Evolutionary conservation across 179 eudicot species (phyloP).

Genomic region (Carnegiea gigantea): DNA sequence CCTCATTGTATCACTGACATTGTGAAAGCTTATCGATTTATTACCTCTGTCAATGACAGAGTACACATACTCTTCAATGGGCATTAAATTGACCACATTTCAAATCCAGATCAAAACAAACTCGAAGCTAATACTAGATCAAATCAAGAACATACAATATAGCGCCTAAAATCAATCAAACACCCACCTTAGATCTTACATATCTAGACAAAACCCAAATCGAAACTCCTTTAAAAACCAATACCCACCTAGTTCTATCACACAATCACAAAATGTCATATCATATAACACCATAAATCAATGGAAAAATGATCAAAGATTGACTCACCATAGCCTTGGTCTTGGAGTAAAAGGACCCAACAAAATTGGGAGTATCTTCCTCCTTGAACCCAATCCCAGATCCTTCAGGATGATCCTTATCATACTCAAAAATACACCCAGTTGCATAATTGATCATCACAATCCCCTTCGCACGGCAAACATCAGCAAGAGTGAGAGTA

Average conservation of each 20-base stretch:
- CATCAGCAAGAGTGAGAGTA: slow-evolving; percentile 43
- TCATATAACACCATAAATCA: background rate
- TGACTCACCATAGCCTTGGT: slow-evolving; percentile 49
- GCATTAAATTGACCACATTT: background rate
- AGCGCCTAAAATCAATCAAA: background rate
- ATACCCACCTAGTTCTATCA: background rate
- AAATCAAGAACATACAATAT: background rate
- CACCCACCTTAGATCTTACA: background rate
- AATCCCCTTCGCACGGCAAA: slow-evolving; percentile 34
- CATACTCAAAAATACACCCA: slow-evolving; percentile 54
- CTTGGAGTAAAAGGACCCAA: slow-evolving; percentile 45
- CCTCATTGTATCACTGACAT: background rate
- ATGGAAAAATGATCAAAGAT: background rate
- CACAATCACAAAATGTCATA: background rate
- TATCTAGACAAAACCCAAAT: background rate
- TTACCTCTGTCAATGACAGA: no score
- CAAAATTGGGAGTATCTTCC: slow-evolving; percentile 39
- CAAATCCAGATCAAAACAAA: background rate
- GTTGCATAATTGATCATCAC: slow-evolving; percentile 39
- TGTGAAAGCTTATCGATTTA: no score
- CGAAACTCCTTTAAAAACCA: background rate
- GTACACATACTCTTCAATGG: background rate
- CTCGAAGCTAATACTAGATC: background rate
- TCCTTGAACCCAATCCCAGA: slow-evolving; percentile 47
- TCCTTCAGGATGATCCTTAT: slow-evolving; percentile 29